These are phyloP conservation scores for Tolypocladium paradoxum DNA, from an alignment of 2,329 filamentous ascomycete species.

Conservation along the genomic window DNA sequence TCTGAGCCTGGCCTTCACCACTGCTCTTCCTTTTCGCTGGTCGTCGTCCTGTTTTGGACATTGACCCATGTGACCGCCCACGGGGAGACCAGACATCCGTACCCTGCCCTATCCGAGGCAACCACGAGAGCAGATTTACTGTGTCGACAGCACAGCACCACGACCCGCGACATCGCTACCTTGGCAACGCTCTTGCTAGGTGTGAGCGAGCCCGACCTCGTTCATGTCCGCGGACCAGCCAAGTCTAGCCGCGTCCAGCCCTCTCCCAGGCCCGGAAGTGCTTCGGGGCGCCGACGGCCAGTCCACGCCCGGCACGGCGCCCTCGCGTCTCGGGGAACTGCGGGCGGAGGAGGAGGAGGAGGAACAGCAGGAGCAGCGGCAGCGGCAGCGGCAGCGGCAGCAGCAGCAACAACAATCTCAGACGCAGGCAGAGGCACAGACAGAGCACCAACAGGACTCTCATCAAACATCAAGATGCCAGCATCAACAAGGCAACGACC, in stretches of 20 bases:
- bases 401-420: background rate
- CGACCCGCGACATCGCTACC: background rate
- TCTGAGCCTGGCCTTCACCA: background rate
- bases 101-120: too few species aligned
- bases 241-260: background rate
- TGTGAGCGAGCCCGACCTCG: background rate
- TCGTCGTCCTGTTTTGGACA: background rate
- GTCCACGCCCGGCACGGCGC: background rate
- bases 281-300: background rate
- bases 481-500: too few species aligned
- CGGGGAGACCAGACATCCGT: too few species aligned
- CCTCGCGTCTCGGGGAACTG: background rate
- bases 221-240: slow-evolving; percentile 1
- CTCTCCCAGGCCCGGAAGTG: background rate
- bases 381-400: background rate
- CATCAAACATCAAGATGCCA: background rate
- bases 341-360: background rate
- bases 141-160: background rate
- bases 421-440: background rate
- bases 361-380: too few species aligned
- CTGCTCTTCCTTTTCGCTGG: background rate
- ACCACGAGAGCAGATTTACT: too few species aligned
- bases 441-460: background rate
- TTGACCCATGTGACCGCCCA: background rate
- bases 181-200: background rate